phyloP scores from a whole-genome alignment of 2,329 filamentous ascomycete genomes.

The Gnomoniopsis smithogilvyi region DNA sequence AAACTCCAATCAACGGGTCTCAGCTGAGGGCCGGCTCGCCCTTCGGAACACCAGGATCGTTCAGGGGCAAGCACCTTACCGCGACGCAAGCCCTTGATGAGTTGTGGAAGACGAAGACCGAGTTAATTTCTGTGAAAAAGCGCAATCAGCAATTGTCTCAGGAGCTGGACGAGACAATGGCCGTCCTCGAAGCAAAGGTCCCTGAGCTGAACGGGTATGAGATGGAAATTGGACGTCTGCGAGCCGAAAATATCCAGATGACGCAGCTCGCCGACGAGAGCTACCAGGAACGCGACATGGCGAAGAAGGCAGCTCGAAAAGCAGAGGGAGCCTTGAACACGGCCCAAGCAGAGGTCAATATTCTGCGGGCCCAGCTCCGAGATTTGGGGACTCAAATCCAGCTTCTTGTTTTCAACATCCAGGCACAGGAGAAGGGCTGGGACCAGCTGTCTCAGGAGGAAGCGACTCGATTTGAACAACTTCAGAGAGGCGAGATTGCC shows the following conservation, averaged over 20 bases:
- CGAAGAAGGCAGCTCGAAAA: constrained; percentile 75
- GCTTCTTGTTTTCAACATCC: constrained; percentile 81
- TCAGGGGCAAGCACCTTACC: constrained; percentile 54
- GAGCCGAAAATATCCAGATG: constrained; percentile 78
- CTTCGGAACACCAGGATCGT: constrained; percentile 58
- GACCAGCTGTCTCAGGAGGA: constrained; percentile 70
- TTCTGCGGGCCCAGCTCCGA: constrained; percentile 80
- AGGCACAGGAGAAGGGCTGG: constrained; percentile 76
- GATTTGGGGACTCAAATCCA: constrained; percentile 90
- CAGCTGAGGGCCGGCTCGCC: constrained; percentile 52
- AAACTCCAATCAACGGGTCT: constrained; percentile 61
- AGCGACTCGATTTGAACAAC: constrained; percentile 69
- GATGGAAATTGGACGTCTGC: constrained; percentile 74
- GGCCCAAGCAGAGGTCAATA: constrained; percentile 66
- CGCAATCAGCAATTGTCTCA: constrained; percentile 70
- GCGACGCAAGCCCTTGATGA: constrained; percentile 63
- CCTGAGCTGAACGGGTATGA: constrained; percentile 87
- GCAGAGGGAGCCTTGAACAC: constrained; percentile 69
- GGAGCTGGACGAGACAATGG: constrained; percentile 81
- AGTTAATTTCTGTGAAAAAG: constrained; percentile 71
- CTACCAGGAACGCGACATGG: constrained; percentile 74
- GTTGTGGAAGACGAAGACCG: constrained; percentile 64
- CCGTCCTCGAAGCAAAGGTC: constrained; percentile 77
- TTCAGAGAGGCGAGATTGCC: constrained; percentile 71
- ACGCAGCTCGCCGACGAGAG: constrained; percentile 81